phyloP scores from a whole-genome alignment of 345 rosid species.

The Nasturtium officinale region DNA sequence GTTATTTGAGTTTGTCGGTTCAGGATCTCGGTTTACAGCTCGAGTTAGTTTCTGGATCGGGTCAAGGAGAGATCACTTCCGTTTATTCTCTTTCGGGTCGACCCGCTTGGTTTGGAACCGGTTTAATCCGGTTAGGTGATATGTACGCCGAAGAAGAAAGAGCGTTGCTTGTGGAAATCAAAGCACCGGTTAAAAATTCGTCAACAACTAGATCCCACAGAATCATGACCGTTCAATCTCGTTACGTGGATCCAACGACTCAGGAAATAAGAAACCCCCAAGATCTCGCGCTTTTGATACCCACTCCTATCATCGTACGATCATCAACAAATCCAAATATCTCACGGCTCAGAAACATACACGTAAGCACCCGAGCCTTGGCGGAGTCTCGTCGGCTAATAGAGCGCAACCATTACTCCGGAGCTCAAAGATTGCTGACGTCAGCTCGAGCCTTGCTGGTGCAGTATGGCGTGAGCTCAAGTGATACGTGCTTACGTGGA shows the following conservation, averaged over 20 bases:
- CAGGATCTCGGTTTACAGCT: slow-evolving; percentile 70
- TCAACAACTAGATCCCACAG: slow-evolving; percentile 55
- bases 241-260: slow-evolving; percentile 57
- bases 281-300: slow-evolving; percentile 56
- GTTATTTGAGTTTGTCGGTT: slow-evolving; percentile 56
- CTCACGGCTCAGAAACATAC: slow-evolving; percentile 69
- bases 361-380: slow-evolving; percentile 68
- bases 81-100: slow-evolving; percentile 58
- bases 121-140: slow-evolving; percentile 68
- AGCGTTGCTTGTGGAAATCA: slow-evolving; percentile 69
- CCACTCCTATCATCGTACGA: slow-evolving; percentile 56
- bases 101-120: slow-evolving; percentile 56
- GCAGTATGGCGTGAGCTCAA: slow-evolving; percentile 51
- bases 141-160: slow-evolving; percentile 72
- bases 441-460: slow-evolving; percentile 74
- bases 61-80: slow-evolving; percentile 63
- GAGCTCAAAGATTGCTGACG: slow-evolving; percentile 62
- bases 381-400: slow-evolving; percentile 75
- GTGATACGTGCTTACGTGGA: slow-evolving; percentile 55
- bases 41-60: slow-evolving; percentile 63
- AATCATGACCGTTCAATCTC: slow-evolving; percentile 66
- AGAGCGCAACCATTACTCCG: slow-evolving; percentile 55
- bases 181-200: slow-evolving; percentile 43
- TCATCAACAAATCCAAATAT: slow-evolving; percentile 49
- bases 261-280: slow-evolving; percentile 49